phyloP scores from a whole-genome alignment of 805 yeast genomes.

The Kluyveromyces dobzhanskii region DNA sequence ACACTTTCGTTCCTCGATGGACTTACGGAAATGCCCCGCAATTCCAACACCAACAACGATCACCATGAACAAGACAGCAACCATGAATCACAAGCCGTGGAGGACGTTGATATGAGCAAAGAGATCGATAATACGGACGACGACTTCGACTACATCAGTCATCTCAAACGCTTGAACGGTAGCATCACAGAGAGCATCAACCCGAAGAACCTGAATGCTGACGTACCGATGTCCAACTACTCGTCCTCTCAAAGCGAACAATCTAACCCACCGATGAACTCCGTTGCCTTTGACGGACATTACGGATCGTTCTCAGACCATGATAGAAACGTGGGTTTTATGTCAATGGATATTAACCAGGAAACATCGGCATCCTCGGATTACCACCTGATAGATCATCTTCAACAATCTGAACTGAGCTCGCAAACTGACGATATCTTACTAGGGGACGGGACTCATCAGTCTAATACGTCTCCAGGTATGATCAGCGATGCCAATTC shows the following conservation, averaged over 20 bases:
- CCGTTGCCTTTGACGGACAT: slow-evolving; percentile 3
- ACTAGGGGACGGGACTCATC: neutral
- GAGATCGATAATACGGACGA: neutral
- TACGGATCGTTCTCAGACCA: slow-evolving; percentile 15
- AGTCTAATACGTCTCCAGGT: slow-evolving; percentile 9
- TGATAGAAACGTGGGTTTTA: slow-evolving; percentile 11
- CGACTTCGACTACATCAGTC: slow-evolving; percentile 6
- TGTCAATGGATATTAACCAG: slow-evolving; percentile 5
- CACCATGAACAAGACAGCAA: neutral
- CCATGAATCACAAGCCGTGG: neutral
- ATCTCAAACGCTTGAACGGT: slow-evolving; percentile 10
- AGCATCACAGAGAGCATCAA: slow-evolving; percentile 3
- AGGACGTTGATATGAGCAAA: neutral
- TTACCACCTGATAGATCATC: slow-evolving; percentile 6
- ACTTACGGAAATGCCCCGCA: neutral
- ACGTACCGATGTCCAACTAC: neutral
- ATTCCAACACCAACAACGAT: no score
- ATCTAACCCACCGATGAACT: neutral
- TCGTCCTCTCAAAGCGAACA: slow-evolving; percentile 2
- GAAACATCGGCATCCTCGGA: neutral
- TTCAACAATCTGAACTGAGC: slow-evolving; percentile 2
- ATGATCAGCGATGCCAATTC: slow-evolving; percentile 8
- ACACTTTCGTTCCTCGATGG: slow-evolving; percentile 2
- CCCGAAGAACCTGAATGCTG: neutral
- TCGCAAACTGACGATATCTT: neutral